Conservation (phyloP, 352 stramenopile species). For the Globisporangium nagaii region DNA sequence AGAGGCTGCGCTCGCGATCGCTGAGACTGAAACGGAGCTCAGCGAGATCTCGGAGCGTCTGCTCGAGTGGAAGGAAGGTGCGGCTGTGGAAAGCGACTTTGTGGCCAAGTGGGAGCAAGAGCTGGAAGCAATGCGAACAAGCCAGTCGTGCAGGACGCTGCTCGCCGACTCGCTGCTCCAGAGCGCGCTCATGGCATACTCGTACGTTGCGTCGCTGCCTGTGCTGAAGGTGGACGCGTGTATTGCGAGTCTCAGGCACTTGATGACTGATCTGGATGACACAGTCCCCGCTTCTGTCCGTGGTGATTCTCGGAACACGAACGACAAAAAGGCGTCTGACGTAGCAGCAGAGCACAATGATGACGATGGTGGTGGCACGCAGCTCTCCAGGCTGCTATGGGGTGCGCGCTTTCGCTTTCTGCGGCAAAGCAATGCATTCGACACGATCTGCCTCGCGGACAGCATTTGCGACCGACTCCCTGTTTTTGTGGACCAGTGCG, state of each 20-base stretch:
- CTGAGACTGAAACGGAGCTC: conserved; percentile 10
- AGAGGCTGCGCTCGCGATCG: conserved; percentile 17
- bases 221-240: background rate
- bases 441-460: conserved; percentile 21
- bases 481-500: conserved; percentile 33
- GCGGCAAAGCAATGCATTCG: background rate
- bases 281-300: too few species aligned
- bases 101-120: background rate
- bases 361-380: background rate
- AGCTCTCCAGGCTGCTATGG: conserved; percentile 26
- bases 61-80: conserved; percentile 1
- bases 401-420: conserved; percentile 33
- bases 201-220: conserved; percentile 5
- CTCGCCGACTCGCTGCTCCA: conserved; percentile 1
- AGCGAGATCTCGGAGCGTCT: background rate
- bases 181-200: conserved; percentile 7
- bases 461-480: conserved; percentile 30
- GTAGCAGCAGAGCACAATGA: background rate
- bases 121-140: background rate
- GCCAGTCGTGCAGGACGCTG: background rate
- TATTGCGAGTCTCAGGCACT: background rate
- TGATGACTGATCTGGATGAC: background rate
- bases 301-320: too few species aligned
- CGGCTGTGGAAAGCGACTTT: background rate
- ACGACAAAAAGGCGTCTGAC: background rate